Percentiles rank a stretch among this genome's conserved stretches.
Conservation (phyloP, 176 grass and related monocot species). For the Aegilops tauschii region DNA sequence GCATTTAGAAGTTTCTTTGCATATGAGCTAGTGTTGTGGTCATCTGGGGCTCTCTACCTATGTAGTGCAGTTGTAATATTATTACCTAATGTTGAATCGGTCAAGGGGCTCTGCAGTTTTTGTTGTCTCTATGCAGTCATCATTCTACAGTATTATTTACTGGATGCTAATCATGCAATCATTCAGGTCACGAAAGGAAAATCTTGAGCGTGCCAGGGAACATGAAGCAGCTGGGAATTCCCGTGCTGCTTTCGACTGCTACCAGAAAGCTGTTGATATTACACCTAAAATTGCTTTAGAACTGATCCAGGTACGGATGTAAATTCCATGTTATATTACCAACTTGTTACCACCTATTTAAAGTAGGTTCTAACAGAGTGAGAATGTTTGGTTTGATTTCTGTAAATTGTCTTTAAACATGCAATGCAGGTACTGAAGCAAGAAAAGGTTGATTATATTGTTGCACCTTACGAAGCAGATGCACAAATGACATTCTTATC, state of each 20-base stretch:
- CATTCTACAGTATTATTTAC: not conserved
- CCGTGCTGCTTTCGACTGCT: conserved; percentile 79
- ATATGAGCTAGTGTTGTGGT: not conserved
- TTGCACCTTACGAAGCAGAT: conserved; percentile 98
- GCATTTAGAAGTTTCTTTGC: not conserved
- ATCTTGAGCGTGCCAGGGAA: conserved; percentile 82
- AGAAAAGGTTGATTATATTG: conserved; percentile 92
- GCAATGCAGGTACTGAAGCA: conserved; percentile 73
- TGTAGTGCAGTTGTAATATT: not conserved
- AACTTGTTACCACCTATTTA: not conserved
- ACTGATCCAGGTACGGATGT: conserved; percentile 66
- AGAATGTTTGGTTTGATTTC: not conserved
- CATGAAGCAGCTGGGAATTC: conserved; percentile 92
- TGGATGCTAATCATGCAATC: conserved; percentile 17
- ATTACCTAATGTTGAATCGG: not conserved
- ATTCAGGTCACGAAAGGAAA: conserved; percentile 77
- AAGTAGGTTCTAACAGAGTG: conserved; percentile 1
- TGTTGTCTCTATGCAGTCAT: conserved; percentile 10
- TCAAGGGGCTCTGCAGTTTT: not conserved
- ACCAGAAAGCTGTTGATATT: conserved; percentile 99
- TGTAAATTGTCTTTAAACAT: conserved; percentile 18
- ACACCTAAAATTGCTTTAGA: conserved; percentile 83
- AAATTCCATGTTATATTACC: conserved; percentile 19
- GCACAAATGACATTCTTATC: conserved; percentile 96
- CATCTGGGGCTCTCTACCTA: not conserved